phyloP scores from a whole-genome alignment of 805 yeast genomes.

The Yamadazyma olivae region DNA sequence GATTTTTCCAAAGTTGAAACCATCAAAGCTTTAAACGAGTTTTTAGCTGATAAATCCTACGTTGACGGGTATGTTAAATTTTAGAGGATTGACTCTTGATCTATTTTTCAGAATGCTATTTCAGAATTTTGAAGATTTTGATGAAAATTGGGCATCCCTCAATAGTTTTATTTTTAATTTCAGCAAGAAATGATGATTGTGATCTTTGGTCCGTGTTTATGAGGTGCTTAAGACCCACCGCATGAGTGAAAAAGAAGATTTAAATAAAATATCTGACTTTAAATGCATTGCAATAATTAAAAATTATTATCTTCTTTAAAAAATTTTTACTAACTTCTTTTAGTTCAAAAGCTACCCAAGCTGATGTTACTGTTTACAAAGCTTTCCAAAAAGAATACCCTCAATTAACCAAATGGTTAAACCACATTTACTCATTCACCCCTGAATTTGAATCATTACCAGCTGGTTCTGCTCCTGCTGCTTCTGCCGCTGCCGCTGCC shows the following conservation, averaged over 20 bases:
- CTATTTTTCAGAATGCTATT: too few relatives aligned
- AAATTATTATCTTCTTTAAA: neutral
- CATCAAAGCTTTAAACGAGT: constrained; percentile 66
- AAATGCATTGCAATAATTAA: neutral
- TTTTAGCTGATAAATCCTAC: constrained; percentile 92
- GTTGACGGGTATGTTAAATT: constrained; percentile 80
- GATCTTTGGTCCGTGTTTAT: constrained; percentile 93
- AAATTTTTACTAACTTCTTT: constrained; percentile 20
- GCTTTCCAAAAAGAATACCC: constrained; percentile 92
- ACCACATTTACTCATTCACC: constrained; percentile 93
- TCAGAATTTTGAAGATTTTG: too few relatives aligned
- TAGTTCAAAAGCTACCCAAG: constrained; percentile 88
- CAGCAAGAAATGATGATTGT: constrained; percentile 55
- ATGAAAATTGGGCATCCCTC: too few relatives aligned
- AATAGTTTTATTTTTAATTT: too few relatives aligned
- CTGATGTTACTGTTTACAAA: constrained; percentile 91
- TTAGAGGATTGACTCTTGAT: neutral
- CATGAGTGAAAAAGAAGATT: constrained; percentile 72
- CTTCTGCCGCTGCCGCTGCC: constrained; percentile 54
- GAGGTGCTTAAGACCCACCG: constrained; percentile 94
- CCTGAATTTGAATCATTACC: constrained; percentile 81
- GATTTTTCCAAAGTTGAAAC: constrained; percentile 76
- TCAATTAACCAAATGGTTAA: constrained; percentile 96
- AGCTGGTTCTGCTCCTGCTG: constrained; percentile 68
- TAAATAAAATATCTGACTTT: constrained; percentile 25